Conservation (phyloP, 139 green algal genomes). For the Chlorella ohadii region DNA sequence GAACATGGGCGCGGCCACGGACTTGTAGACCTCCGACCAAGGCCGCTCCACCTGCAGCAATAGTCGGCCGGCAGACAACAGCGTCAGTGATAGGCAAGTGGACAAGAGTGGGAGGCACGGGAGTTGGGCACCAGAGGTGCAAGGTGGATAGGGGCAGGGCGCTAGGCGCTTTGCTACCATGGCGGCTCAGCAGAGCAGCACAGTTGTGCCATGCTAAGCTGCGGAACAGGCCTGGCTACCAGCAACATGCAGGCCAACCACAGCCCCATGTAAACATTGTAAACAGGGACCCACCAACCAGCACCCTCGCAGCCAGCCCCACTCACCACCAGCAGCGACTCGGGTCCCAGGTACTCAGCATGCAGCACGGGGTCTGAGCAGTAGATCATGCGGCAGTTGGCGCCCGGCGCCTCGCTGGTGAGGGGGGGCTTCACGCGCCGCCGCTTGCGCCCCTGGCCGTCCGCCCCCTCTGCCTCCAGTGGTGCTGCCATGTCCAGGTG, state of each 20-base stretch:
- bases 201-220: too few relatives aligned
- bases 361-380: slow-evolving; percentile 52
- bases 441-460: slow-evolving; percentile 10
- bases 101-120: background rate
- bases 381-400: slow-evolving; percentile 52
- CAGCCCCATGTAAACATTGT: too few relatives aligned
- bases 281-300: too few relatives aligned
- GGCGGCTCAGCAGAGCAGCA: too few relatives aligned
- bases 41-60: slow-evolving; percentile 57
- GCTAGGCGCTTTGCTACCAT: too few relatives aligned
- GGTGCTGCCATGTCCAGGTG: slow-evolving; percentile 48
- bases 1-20: slow-evolving; percentile 54
- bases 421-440: slow-evolving; percentile 16
- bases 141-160: too few relatives aligned
- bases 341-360: slow-evolving; percentile 27
- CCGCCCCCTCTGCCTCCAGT: slow-evolving; percentile 11
- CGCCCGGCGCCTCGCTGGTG: slow-evolving; percentile 5
- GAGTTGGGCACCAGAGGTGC: background rate
- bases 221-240: too few relatives aligned
- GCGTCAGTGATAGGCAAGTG: too few relatives aligned
- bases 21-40: slow-evolving; percentile 54
- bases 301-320: too few relatives aligned
- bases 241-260: too few relatives aligned
- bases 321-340: slow-evolving; percentile 48
- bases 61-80: too few relatives aligned